Conservation (phyloP, 805 yeast genomes). For the Teunomyces aglyptinius region DNA sequence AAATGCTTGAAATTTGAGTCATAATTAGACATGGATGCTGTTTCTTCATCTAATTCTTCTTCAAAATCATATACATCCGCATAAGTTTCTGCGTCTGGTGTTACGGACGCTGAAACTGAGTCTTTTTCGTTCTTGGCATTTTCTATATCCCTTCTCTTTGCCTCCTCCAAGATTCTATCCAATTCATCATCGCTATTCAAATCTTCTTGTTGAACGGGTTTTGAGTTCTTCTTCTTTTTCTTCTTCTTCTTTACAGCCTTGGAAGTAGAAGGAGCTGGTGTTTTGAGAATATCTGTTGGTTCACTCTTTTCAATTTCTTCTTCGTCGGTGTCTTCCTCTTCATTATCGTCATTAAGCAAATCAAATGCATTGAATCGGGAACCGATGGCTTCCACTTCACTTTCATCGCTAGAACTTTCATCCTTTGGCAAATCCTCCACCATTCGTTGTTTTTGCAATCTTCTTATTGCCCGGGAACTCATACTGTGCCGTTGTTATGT, state of each 20-base stretch:
- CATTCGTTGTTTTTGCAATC: slow-evolving; percentile 22
- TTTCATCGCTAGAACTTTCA: slow-evolving; percentile 12
- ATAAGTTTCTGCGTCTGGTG: slow-evolving; percentile 10
- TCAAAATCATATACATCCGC: slow-evolving; percentile 17
- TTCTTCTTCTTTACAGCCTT: slow-evolving; percentile 22
- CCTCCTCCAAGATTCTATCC: slow-evolving; percentile 52
- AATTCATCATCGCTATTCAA: slow-evolving; percentile 55
- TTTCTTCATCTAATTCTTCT: slow-evolving; percentile 23
- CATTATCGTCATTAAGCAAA: slow-evolving; percentile 33
- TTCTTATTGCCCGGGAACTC: slow-evolving; percentile 27
- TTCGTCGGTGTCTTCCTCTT: slow-evolving; percentile 16
- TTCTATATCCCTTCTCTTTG: slow-evolving; percentile 23
- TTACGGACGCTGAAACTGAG: slow-evolving; percentile 16
- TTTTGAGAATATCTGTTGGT: slow-evolving; percentile 15
- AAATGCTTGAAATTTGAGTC: slow-evolving; percentile 47
- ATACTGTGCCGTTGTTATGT: slow-evolving; percentile 7
- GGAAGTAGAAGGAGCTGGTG: slow-evolving; percentile 10
- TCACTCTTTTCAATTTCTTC: slow-evolving; percentile 19
- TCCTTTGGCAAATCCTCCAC: slow-evolving; percentile 12
- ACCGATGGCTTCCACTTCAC: slow-evolving; percentile 12
- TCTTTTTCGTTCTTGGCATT: not conserved
- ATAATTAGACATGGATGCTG: slow-evolving; percentile 32
- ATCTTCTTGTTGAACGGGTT: slow-evolving; percentile 10
- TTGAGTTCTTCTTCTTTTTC: slow-evolving; percentile 12
- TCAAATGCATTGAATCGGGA: slow-evolving; percentile 45